Evolutionary conservation across 1,139 yeast genomes (phyloP), one percentile per base, ranked within the genome.

Genomic region (Sugiyamaella pinicola): DNA sequence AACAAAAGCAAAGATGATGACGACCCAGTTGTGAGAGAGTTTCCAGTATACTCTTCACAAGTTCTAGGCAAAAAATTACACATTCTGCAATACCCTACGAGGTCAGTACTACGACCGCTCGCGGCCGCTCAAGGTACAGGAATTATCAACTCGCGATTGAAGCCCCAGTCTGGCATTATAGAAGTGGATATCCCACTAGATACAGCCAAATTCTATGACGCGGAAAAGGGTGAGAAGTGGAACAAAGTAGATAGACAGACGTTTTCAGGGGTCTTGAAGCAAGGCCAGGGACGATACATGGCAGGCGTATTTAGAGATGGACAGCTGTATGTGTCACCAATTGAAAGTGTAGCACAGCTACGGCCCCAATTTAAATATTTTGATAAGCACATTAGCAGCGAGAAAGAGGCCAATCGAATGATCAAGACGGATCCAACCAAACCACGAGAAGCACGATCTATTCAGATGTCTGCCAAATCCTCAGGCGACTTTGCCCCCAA

Each of bases 311-410:
- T 81, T 46, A 67, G 71, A 44, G 72, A 78, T 46, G 77, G 74
- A 6, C 82, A 79, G 60, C 66, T 90, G 13, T 83, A 87, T 47
- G 69, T 91, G 57, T 71, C 82, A 1, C 89, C 95, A 0, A 75
- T 90, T 1, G 79, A 81, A 47, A 77, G 83, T 21, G 81, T 87
- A 0, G 82, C 86, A 0, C 98, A 91, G 69, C 69, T 93, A 58
- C 78, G 96, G 63, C 95, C 98, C 1, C 80, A 81, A 57, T 89
- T 93, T 72, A 80, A 78, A 59, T 87, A 90, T 66, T 81, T 90
- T 50, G 95, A 65, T 31, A 60, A 60, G 47, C 65, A 63, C 38
- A 50, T 55, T 10, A 62, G 64, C 31, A 66, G 68, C 46, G 64
- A 69, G 54, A 62, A 65, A 59, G 69, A 70, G 51, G 61, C 69